phyloP scores from a whole-genome alignment of 352 stramenopile genomes.

The Pythium apleroticum region DNA sequence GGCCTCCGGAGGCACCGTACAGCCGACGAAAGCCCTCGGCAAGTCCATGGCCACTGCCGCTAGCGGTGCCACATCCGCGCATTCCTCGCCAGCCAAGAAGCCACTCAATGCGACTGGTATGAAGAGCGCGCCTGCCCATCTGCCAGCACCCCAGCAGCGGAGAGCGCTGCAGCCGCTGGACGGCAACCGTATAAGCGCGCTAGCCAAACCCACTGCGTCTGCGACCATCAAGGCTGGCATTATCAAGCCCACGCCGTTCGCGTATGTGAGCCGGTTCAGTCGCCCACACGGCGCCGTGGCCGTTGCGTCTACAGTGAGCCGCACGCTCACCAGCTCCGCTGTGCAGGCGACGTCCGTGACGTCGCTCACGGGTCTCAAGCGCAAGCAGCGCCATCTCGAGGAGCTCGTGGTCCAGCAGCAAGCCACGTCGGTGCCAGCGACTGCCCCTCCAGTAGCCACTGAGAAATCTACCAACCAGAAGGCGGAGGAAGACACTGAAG shows the following conservation, averaged over 20 bases:
- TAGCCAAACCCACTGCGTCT: neutral
- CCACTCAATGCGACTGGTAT: neutral
- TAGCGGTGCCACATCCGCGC: neutral
- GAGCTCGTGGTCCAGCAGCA: slow-evolving; percentile 1
- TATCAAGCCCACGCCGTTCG: slow-evolving; percentile 9
- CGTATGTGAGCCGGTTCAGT: slow-evolving; percentile 21
- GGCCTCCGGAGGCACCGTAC: slow-evolving; percentile 1
- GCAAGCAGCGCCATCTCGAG: slow-evolving; percentile 19
- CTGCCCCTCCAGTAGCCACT: neutral
- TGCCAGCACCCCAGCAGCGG: slow-evolving; percentile 1
- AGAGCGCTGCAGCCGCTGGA: slow-evolving; percentile 22
- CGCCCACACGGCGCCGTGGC: slow-evolving; percentile 1
- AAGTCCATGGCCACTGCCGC: neutral
- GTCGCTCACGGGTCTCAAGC: slow-evolving; percentile 23
- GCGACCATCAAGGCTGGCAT: neutral
- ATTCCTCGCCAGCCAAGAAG: neutral
- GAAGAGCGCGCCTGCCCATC: neutral
- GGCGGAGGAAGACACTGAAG: neutral
- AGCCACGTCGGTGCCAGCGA: too few species aligned
- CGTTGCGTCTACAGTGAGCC: neutral
- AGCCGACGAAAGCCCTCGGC: neutral
- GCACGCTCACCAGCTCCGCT: neutral
- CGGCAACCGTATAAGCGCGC: slow-evolving; percentile 6
- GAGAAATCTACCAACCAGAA: neutral
- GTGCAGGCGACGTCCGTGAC: neutral